These are phyloP conservation scores for Hemisphaericaspora nanyangensis DNA, from an alignment of 805 yeast genomes.

Conservation along the genomic window DNA sequence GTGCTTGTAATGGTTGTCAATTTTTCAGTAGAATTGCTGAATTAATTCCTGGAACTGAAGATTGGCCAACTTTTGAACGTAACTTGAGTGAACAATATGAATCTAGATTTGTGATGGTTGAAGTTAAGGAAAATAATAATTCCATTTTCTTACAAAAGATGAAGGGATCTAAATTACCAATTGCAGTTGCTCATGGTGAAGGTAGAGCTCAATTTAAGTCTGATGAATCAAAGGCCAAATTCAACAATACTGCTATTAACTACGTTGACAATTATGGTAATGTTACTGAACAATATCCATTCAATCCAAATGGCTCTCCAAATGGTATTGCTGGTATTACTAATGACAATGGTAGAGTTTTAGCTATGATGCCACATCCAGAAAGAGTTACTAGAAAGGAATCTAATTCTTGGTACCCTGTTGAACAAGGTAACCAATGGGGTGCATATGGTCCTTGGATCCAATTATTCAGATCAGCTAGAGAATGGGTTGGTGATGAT, in stretches of 20 bases:
- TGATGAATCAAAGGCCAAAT: conserved; percentile 39
- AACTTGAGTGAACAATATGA: conserved; percentile 93
- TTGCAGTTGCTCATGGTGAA: conserved; percentile 98
- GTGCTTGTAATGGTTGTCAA: conserved; percentile 99
- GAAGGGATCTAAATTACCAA: conserved; percentile 92
- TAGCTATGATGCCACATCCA: conserved; percentile 99
- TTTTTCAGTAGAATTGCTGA: conserved; percentile 82
- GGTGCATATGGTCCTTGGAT: conserved; percentile 94
- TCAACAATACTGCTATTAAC: conserved; percentile 60
- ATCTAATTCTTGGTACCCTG: conserved; percentile 88
- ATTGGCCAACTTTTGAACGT: conserved; percentile 95
- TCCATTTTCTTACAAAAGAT: conserved; percentile 78
- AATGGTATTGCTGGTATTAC: conserved; percentile 89
- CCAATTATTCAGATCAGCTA: conserved; percentile 84
- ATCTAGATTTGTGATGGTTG: conserved; percentile 89
- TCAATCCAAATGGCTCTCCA: conserved; percentile 95
- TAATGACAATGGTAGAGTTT: conserved; percentile 88
- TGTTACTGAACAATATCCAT: conserved; percentile 79
- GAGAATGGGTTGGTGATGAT: conserved; percentile 78
- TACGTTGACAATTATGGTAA: conserved; percentile 91
- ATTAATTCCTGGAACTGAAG: conserved; percentile 87
- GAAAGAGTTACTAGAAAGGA: conserved; percentile 89
- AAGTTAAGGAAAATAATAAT: conserved; percentile 48
- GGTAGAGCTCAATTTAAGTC: conserved; percentile 77
- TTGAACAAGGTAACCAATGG: conserved; percentile 57